phyloP scores from a whole-genome alignment of 1,284 basidiomycete species.

The Anthracocystis walkeri region DNA sequence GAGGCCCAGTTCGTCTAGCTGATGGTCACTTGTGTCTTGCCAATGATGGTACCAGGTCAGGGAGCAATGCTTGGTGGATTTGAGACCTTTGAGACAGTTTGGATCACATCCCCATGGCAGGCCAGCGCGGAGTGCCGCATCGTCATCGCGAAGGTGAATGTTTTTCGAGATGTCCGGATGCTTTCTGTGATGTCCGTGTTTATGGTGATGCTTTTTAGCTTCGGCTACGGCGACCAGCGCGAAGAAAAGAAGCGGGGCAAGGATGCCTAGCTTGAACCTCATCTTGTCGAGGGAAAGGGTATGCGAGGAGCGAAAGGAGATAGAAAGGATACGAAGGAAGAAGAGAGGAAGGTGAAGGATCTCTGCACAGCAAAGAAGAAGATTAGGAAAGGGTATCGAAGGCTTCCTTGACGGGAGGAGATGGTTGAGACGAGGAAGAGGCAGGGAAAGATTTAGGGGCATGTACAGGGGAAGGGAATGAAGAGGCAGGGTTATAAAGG shows the following conservation, averaged over 20 bases:
- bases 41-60: slow-evolving; percentile 61
- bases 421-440: neutral
- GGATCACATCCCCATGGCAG: slow-evolving; percentile 55
- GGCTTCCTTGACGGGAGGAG: neutral
- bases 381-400: no score
- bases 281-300: slow-evolving; percentile 3
- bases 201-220: slow-evolving; percentile 23
- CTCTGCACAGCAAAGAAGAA: neutral
- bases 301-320: neutral
- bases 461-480: neutral
- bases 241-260: slow-evolving; percentile 17
- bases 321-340: neutral
- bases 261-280: slow-evolving; percentile 11
- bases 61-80: slow-evolving; percentile 17
- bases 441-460: neutral
- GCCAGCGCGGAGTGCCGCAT: slow-evolving; percentile 18
- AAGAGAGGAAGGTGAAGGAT: no score
- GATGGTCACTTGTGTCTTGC: slow-evolving; percentile 39
- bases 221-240: slow-evolving; percentile 23
- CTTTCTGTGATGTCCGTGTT: slow-evolving; percentile 11
- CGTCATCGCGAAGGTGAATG: neutral
- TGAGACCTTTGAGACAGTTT: slow-evolving; percentile 30
- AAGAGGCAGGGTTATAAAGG: neutral
- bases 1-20: slow-evolving; percentile 44
- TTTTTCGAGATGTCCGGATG: slow-evolving; percentile 2